Conservation (phyloP, 2,329 filamentous ascomycete genomes). For the Leptographium procerum region DNA sequence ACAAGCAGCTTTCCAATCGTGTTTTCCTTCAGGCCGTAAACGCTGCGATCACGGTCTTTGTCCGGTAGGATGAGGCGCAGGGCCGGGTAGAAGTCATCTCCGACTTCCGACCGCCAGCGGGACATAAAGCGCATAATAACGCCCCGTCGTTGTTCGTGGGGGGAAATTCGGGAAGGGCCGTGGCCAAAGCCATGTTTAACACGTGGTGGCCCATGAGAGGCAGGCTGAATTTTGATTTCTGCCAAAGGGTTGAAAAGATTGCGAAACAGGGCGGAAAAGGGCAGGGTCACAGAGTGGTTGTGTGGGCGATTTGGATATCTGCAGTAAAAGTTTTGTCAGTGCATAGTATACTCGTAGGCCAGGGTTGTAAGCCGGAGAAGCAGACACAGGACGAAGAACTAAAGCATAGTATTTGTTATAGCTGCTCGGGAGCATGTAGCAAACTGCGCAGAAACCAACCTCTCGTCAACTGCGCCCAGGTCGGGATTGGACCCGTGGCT, state of each 20-base stretch:
- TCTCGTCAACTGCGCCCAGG: constrained; percentile 28
- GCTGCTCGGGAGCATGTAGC: neutral
- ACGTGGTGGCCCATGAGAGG: constrained; percentile 40
- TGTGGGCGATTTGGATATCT: constrained; percentile 74
- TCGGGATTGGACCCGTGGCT: constrained; percentile 24
- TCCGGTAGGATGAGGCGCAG: constrained; percentile 85
- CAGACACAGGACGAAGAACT: neutral
- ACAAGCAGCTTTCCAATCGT: constrained; percentile 83
- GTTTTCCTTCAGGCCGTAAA: constrained; percentile 92
- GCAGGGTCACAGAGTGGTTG: constrained; percentile 68
- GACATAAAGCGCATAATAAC: constrained; percentile 81
- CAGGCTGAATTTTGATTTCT: constrained; percentile 67
- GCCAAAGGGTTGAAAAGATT: constrained; percentile 70
- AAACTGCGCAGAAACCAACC: constrained; percentile 11
- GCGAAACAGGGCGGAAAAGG: constrained; percentile 69
- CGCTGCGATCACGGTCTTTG: constrained; percentile 81
- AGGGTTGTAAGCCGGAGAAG: too few relatives aligned
- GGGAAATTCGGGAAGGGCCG: constrained; percentile 46
- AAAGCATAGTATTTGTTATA: neutral
- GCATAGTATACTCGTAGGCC: neutral
- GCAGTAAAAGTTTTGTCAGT: constrained; percentile 3
- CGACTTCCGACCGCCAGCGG: constrained; percentile 79
- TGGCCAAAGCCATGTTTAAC: constrained; percentile 44
- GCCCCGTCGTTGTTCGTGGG: constrained; percentile 65
- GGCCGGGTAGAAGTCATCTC: constrained; percentile 85